These are phyloP conservation scores for Pestalotiopsis sp. DNA, from an alignment of 2,329 filamentous ascomycete species.

Conservation along the genomic window DNA sequence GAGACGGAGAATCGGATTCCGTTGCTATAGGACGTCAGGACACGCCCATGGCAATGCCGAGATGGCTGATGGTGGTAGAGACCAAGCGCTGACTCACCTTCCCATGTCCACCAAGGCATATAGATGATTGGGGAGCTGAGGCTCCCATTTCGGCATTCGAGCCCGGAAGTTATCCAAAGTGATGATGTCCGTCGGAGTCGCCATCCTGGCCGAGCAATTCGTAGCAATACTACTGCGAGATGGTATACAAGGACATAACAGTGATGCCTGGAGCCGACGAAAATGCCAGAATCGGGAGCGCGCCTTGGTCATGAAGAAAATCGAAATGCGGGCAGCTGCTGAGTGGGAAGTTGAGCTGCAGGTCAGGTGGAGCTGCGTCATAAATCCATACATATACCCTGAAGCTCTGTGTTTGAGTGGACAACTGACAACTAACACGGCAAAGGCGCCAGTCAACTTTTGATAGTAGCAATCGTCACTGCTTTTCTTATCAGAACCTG, in stretches of 20 bases:
- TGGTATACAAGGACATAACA: not conserved
- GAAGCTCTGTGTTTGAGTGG: not conserved
- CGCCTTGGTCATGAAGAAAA: not conserved
- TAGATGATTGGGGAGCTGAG: slow-evolving; percentile 48
- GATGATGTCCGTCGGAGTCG: slow-evolving; percentile 42
- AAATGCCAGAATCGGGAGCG: not conserved
- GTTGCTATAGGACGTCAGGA: slow-evolving; percentile 60
- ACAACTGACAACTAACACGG: not conserved
- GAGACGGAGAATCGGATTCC: slow-evolving; percentile 93
- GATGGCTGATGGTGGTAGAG: not conserved
- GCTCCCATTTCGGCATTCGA: slow-evolving; percentile 52
- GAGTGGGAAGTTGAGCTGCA: slow-evolving; percentile 7
- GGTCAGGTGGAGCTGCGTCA: slow-evolving; percentile 11
- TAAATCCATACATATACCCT: not conserved
- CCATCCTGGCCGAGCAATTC: slow-evolving; percentile 27
- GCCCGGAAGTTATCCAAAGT: slow-evolving; percentile 54
- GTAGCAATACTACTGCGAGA: not conserved
- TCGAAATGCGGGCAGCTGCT: not conserved
- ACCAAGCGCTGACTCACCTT: slow-evolving; percentile 42
- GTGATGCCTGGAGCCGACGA: not conserved
- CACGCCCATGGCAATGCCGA: not conserved
- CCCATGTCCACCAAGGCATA: slow-evolving; percentile 64
- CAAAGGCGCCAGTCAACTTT: not conserved
- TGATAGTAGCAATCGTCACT: not conserved
- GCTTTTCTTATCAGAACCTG: not conserved